Evolutionary conservation across 768 basidiomycete genomes (phyloP).

Genomic region (Pisolithus orientalis): DNA sequence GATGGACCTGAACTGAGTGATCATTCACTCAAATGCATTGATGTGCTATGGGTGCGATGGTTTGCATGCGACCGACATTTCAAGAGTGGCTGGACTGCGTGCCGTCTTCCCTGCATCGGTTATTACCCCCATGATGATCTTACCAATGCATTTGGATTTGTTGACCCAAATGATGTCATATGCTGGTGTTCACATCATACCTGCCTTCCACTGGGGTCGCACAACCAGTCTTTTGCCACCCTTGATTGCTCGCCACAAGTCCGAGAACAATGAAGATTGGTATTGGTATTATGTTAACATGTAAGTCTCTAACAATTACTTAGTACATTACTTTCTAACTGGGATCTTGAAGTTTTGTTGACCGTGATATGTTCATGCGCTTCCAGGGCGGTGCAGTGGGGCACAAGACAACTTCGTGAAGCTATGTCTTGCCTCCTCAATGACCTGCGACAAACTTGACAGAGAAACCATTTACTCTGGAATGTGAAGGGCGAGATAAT

Average conservation of each 20-base stretch:
- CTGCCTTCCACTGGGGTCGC: not conserved
- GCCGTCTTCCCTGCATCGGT: not conserved
- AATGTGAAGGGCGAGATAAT: not conserved
- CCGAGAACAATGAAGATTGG: constrained; percentile 22
- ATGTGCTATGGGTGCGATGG: not conserved
- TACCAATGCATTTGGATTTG: not conserved
- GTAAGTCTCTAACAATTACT: constrained; percentile 10
- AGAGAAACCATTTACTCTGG: not conserved
- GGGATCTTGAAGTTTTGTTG: constrained; percentile 28
- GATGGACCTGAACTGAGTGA: not conserved
- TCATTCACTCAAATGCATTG: not conserved
- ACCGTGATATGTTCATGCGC: constrained; percentile 36
- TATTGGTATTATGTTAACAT: constrained; percentile 18
- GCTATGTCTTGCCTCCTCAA: not conserved
- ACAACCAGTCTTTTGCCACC: constrained; percentile 14
- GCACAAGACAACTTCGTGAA: constrained; percentile 9
- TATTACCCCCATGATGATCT: not conserved
- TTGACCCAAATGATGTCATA: not conserved
- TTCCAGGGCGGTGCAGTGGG: constrained; percentile 27
- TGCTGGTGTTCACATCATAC: not conserved
- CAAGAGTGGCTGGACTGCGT: not conserved
- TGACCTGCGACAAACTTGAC: not conserved
- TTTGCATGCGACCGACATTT: not conserved
- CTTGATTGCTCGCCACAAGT: not conserved
- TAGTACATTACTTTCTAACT: not conserved